Conservation (phyloP, 495 filamentous ascomycete species). For the Penicillium diatomitis region DNA sequence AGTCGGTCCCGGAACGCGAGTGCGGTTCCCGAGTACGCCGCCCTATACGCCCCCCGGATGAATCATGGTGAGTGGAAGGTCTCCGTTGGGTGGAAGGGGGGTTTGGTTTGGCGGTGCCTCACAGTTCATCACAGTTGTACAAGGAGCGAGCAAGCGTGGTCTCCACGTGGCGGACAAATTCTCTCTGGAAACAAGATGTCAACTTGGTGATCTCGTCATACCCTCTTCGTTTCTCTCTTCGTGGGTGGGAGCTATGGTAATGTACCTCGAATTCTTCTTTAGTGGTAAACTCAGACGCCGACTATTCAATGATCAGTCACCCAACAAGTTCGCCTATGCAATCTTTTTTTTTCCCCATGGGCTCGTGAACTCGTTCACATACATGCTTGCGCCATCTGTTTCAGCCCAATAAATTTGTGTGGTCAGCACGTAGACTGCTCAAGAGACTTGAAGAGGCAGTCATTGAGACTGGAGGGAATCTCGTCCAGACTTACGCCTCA, state of each 20-base stretch:
- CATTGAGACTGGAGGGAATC: not conserved
- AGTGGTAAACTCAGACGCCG: slow-evolving; percentile 58
- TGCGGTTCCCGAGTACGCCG: slow-evolving; percentile 82
- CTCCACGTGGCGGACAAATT: slow-evolving; percentile 88
- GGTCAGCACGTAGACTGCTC: slow-evolving; percentile 8
- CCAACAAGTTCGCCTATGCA: no score
- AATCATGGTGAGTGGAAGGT: no score
- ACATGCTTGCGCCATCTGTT: slow-evolving; percentile 73
- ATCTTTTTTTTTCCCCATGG: no score
- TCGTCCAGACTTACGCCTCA: slow-evolving; percentile 50
- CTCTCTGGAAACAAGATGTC: slow-evolving; percentile 39
- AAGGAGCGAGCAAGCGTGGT: slow-evolving; percentile 92
- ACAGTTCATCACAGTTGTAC: slow-evolving; percentile 94
- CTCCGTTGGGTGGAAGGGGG: no score
- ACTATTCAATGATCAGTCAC: slow-evolving; percentile 25
- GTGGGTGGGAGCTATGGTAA: not conserved
- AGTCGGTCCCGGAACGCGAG: slow-evolving; percentile 88
- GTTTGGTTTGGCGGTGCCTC: slow-evolving; percentile 3
- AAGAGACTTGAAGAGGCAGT: not conserved
- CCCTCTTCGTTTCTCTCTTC: no score
- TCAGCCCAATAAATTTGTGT: not conserved
- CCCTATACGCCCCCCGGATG: slow-evolving; percentile 29
- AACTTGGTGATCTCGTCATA: not conserved
- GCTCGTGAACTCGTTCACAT: slow-evolving; percentile 10
- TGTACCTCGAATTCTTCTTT: slow-evolving; percentile 63